Evolutionary conservation across 768 basidiomycete genomes (phyloP).

Genomic region (Serpula lacrymans): DNA sequence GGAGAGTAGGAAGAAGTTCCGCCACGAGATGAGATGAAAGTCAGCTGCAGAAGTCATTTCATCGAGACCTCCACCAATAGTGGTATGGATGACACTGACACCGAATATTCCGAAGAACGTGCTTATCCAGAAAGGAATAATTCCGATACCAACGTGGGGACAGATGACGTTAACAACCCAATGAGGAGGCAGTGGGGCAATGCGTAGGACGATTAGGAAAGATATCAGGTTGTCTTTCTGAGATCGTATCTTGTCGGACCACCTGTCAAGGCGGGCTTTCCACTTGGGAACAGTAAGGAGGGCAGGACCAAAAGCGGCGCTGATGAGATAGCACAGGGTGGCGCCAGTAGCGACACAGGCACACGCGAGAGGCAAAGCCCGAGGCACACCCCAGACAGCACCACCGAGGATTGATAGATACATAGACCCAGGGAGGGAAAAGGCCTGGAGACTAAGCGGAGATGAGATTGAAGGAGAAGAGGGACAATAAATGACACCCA

Average conservation of each 20-base stretch:
- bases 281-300: conserved; percentile 84
- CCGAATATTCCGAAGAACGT: conserved; percentile 91
- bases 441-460: conserved; percentile 78
- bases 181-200: conserved; percentile 92
- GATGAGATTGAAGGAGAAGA: conserved; percentile 4
- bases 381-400: conserved; percentile 88
- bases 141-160: conserved; percentile 86
- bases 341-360: conserved; percentile 90
- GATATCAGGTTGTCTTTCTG: conserved; percentile 86
- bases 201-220: conserved; percentile 92
- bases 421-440: conserved; percentile 96
- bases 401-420: conserved; percentile 96
- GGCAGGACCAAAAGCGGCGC: conserved; percentile 89
- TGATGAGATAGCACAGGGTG: conserved; percentile 88
- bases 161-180: conserved; percentile 95
- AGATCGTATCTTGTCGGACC: conserved; percentile 72
- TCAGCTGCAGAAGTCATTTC: conserved; percentile 94
- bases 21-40: conserved; percentile 90
- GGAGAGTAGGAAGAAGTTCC: conserved; percentile 81
- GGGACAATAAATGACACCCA: conserved; percentile 39
- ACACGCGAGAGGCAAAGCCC: conserved; percentile 87
- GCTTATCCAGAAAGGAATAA: conserved; percentile 84
- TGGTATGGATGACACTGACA: conserved; percentile 90
- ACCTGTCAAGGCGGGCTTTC: conserved; percentile 77
- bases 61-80: conserved; percentile 89